Percentiles rank a stretch among this genome's conserved stretches.
Evolutionary conservation across 208 protist genomes (phyloP).

Genomic region (Leishmania lainsoni): DNA sequence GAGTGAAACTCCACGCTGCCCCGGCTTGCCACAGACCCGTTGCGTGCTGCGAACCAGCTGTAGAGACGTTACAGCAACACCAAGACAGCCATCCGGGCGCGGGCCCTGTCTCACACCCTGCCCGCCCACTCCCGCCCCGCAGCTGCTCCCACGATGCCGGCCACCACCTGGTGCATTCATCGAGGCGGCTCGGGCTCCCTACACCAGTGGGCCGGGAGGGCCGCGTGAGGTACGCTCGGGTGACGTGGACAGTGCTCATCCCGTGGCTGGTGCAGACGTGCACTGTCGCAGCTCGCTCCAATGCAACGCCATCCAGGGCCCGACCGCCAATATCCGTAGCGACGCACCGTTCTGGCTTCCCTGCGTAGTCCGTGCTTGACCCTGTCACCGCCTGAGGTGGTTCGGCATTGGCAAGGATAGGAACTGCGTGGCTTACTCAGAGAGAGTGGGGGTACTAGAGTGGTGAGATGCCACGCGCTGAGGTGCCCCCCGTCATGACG

Average conservation of each 20-base stretch:
- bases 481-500: not conserved
- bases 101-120: too few species aligned
- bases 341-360: not conserved
- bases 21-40: not conserved
- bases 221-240: not conserved
- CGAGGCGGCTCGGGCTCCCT: not conserved
- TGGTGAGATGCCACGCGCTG: not conserved
- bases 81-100: not conserved
- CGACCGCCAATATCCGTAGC: not conserved
- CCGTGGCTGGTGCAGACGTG: not conserved
- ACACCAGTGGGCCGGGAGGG: not conserved
- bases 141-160: not conserved
- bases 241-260: not conserved
- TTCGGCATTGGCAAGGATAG: not conserved
- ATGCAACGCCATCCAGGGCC: not conserved
- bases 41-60: not conserved
- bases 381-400: not conserved
- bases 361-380: not conserved
- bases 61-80: not conserved
- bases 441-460: not conserved
- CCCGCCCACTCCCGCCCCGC: not conserved
- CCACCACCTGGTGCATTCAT: not conserved
- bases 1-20: not conserved
- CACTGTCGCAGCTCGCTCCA: not conserved
- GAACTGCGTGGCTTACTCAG: not conserved